These are phyloP conservation scores for Achaetomium macrosporum DNA, from an alignment of 2,329 filamentous ascomycete species.

Conservation along the genomic window DNA sequence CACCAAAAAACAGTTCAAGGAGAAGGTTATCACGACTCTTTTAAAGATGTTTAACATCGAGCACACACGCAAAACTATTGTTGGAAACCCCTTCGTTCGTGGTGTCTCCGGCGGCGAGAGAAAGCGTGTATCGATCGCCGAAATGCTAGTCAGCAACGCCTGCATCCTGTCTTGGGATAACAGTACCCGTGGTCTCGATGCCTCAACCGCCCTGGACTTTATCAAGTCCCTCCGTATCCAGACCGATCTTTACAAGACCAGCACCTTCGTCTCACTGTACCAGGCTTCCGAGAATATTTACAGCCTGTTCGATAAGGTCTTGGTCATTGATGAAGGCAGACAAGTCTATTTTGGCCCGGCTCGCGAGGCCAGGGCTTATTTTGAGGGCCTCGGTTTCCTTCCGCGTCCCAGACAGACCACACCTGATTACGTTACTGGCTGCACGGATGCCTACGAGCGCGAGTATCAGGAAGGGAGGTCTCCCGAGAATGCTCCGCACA, in stretches of 20 bases:
- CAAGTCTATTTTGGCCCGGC: constrained; percentile 72
- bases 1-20: constrained; percentile 65
- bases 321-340: constrained; percentile 70
- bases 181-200: constrained; percentile 50
- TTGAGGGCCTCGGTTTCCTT: constrained; percentile 69
- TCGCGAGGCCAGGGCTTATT: constrained; percentile 63
- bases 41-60: constrained; percentile 93
- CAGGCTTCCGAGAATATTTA: constrained; percentile 81
- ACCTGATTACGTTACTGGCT: constrained; percentile 75
- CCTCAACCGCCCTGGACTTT: constrained; percentile 50
- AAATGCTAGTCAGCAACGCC: constrained; percentile 71
- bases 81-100: constrained; percentile 75
- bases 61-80: constrained; percentile 77
- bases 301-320: constrained; percentile 73
- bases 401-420: constrained; percentile 72
- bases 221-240: constrained; percentile 64
- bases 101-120: constrained; percentile 76
- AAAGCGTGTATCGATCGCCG: constrained; percentile 75
- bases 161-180: constrained; percentile 73
- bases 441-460: constrained; percentile 78
- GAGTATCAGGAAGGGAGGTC: constrained; percentile 65
- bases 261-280: constrained; percentile 81
- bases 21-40: constrained; percentile 65
- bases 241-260: constrained; percentile 77
- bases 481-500: constrained; percentile 60